A percentile compares a stretch with the other conserved stretches of the same genome.
Evolutionary conservation across 2,329 filamentous ascomycete genomes (phyloP).

Genomic region (Verticillium tricorpus): DNA sequence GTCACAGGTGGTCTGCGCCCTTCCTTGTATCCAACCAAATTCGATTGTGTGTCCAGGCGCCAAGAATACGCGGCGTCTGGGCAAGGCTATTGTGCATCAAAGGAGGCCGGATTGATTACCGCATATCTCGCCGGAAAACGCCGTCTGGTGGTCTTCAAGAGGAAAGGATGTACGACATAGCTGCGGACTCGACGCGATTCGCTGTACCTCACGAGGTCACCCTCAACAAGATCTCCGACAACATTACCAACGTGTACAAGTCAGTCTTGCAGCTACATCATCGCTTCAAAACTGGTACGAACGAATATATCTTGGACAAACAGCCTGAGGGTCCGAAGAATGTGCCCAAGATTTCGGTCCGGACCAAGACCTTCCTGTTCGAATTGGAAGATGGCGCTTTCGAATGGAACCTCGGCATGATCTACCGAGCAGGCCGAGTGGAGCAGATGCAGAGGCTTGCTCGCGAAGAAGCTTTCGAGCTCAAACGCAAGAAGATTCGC

Average conservation of each 20-base stretch:
- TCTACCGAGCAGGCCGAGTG: conserved; percentile 82
- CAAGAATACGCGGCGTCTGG: conserved; percentile 80
- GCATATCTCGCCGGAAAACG: conserved; percentile 68
- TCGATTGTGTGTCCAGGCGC: conserved; percentile 83
- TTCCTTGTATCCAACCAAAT: conserved; percentile 74
- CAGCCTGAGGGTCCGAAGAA: conserved; percentile 79
- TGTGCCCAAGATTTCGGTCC: conserved; percentile 80
- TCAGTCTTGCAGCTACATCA: conserved; percentile 88
- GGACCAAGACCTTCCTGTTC: conserved; percentile 77
- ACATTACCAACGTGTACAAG: conserved; percentile 82
- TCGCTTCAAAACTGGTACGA: conserved; percentile 80
- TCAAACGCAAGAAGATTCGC: conserved; percentile 81
- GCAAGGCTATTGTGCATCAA: conserved; percentile 82
- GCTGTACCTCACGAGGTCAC: conserved; percentile 89
- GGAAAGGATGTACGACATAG: conserved; percentile 79
- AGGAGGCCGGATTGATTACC: conserved; percentile 71
- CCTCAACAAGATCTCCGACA: conserved; percentile 88
- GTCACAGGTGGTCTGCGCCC: conserved; percentile 82
- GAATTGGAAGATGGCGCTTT: conserved; percentile 95
- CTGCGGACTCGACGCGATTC: conserved; percentile 78
- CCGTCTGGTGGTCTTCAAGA: conserved; percentile 54
- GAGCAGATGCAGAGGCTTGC: conserved; percentile 89
- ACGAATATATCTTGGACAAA: conserved; percentile 85
- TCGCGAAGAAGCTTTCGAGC: conserved; percentile 80
- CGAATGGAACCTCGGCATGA: conserved; percentile 93